Conservation (phyloP, 164 flowering plant species). For the Paratinospora sagittata region DNA sequence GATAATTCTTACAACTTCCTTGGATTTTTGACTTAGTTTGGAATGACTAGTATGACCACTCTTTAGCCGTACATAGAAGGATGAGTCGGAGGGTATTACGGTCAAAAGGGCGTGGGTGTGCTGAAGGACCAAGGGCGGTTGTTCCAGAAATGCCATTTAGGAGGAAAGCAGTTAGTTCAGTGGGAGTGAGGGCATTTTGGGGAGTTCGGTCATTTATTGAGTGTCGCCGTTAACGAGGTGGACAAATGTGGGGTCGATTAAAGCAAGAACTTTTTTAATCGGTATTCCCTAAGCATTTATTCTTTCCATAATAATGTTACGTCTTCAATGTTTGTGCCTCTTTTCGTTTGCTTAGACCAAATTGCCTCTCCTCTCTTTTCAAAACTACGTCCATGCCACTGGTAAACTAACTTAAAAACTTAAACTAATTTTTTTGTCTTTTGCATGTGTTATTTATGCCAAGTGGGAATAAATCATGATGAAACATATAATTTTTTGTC, state of each 20-base stretch:
- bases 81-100: not conserved
- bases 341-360: not conserved
- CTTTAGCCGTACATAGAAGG: not conserved
- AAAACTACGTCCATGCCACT: too few species aligned
- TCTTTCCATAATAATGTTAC: not conserved
- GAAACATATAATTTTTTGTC: too few species aligned
- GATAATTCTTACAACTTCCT: not conserved
- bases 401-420: too few species aligned
- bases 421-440: too few species aligned
- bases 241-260: constrained; percentile 1
- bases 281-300: not conserved
- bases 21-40: not conserved
- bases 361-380: not conserved
- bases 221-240: too few species aligned
- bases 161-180: not conserved
- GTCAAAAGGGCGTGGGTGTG: not conserved
- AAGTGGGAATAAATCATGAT: too few species aligned
- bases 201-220: not conserved
- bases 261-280: not conserved
- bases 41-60: not conserved
- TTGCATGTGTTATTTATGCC: too few species aligned
- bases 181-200: not conserved
- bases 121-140: not conserved
- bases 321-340: not conserved
- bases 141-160: not conserved